Base-by-base conservation (phyloP, 257 asterid species). In the Galeopsis tetrahit region DNA sequence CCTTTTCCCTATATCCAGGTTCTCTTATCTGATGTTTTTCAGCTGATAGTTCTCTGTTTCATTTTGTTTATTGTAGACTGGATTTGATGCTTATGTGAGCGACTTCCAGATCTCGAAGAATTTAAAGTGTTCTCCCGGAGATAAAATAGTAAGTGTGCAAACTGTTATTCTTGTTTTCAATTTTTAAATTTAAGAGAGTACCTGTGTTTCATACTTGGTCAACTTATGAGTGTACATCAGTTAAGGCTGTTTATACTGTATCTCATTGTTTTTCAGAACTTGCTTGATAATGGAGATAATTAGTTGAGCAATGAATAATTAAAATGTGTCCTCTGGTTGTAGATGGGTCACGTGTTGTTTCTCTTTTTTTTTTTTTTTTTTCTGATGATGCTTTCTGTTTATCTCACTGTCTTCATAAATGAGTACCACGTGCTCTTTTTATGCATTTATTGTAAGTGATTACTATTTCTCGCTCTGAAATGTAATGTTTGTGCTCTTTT, bases 21-120 rank as follows among this genome's bases (percentile, higher is more conserved):
- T 75, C 66, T 64, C 66, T 64, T 70, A 34, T 55, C 39, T 49
- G 59, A 72, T 75, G 68, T 49, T 71, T 75, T 67, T 52, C 31
- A 68, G 28, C 71, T 68, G 77, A 78, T 68, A 51, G 63, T 72
- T 40, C 55, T 60, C 44, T 74, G 78, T 31, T 65, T 58, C 62
- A 58, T 68, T 44, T 69, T 70, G 61, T 63, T 55, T 59, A 43
- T 56, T 90, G 89, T 81, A 92, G 99, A 87, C 99, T 82, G 98
- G 99, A 71, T 92, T 53, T 71, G 93, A 89, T 53, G 89, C 97
- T 69, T 90, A 81, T 61, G 80, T 90, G 71, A 82, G 75, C 72
- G 98, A 88, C 83, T 92, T 95, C 85, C 82, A 80, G 79, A 85
- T 95, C 64, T 68, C 88, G 36, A 90, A 87, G 81, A 73, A 71